Percentiles rank a stretch among this genome's conserved stretches.
phyloP scores from a whole-genome alignment of 768 basidiomycete genomes.

The Galerina marginata region DNA sequence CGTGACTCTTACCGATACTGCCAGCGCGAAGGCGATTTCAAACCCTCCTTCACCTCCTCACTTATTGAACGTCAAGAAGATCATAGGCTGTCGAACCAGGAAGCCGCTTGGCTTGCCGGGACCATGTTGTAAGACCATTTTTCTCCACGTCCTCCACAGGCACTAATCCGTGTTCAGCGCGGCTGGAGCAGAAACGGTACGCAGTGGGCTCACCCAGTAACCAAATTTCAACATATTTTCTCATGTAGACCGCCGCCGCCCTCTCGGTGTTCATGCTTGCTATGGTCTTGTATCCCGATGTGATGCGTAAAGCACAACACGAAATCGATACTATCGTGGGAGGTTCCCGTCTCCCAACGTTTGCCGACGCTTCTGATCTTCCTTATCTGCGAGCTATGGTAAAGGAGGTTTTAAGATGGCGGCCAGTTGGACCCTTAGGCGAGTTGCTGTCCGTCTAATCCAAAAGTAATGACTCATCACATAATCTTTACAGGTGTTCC shows the following conservation, averaged over 20 bases:
- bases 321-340: constrained; percentile 1
- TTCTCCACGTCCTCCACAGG: not conserved
- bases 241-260: no score
- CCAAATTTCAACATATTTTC: no score
- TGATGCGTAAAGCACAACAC: not conserved
- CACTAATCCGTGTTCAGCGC: not conserved
- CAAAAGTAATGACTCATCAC: no score
- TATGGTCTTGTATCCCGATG: not conserved
- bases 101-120: not conserved
- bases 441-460: not conserved
- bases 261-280: not conserved
- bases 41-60: not conserved
- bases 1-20: not conserved
- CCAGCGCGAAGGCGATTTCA: no score
- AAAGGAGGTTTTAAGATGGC: not conserved
- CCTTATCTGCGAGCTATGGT: not conserved
- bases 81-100: not conserved
- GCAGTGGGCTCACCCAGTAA: no score
- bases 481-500: not conserved
- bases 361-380: not conserved
- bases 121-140: not conserved
- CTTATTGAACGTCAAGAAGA: not conserved
- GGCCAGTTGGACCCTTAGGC: not conserved
- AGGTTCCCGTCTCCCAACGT: not conserved
- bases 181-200: not conserved